Evolutionary conservation across 2,329 filamentous ascomycete genomes (phyloP).

Genomic region (Colletotrichum falcatum): DNA sequence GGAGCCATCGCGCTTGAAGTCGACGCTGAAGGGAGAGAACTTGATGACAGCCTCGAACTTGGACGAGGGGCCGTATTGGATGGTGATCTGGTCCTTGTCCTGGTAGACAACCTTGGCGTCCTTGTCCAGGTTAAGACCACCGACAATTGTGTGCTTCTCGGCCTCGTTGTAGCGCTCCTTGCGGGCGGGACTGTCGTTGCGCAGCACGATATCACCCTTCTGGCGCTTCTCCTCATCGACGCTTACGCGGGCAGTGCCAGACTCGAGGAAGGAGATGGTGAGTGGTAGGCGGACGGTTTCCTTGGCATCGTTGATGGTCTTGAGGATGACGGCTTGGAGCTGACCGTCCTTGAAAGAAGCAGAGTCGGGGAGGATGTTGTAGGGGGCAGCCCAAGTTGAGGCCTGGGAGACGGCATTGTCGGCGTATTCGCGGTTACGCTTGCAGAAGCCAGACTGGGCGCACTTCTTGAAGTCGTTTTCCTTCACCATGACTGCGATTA

Average conservation of each 20-base stretch:
- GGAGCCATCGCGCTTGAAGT: conserved; percentile 86
- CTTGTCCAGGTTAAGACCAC: conserved; percentile 79
- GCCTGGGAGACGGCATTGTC: conserved; percentile 77
- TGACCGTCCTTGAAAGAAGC: conserved; percentile 83
- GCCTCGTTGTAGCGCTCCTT: conserved; percentile 97
- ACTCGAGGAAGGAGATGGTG: conserved; percentile 88
- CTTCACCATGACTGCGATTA: conserved; percentile 80
- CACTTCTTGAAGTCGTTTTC: conserved; percentile 98
- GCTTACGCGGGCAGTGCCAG: conserved; percentile 86
- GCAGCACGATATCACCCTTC: conserved; percentile 88
- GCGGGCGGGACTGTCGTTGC: conserved; percentile 84
- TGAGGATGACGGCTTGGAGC: conserved; percentile 84
- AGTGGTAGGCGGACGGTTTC: conserved; percentile 84
- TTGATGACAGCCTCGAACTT: conserved; percentile 86
- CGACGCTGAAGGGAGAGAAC: conserved; percentile 84
- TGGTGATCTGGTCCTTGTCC: conserved; percentile 75
- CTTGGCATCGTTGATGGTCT: conserved; percentile 74
- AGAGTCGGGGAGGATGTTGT: conserved; percentile 78
- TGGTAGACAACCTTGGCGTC: conserved; percentile 76
- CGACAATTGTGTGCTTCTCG: conserved; percentile 86
- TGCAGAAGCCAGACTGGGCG: conserved; percentile 95
- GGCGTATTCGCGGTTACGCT: conserved; percentile 90
- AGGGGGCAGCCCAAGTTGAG: conserved; percentile 82
- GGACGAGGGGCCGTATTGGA: conserved; percentile 82
- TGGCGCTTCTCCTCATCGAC: conserved; percentile 92